phyloP scores from a whole-genome alignment of 345 rosid genomes.

The Fremontodendron californicum region DNA sequence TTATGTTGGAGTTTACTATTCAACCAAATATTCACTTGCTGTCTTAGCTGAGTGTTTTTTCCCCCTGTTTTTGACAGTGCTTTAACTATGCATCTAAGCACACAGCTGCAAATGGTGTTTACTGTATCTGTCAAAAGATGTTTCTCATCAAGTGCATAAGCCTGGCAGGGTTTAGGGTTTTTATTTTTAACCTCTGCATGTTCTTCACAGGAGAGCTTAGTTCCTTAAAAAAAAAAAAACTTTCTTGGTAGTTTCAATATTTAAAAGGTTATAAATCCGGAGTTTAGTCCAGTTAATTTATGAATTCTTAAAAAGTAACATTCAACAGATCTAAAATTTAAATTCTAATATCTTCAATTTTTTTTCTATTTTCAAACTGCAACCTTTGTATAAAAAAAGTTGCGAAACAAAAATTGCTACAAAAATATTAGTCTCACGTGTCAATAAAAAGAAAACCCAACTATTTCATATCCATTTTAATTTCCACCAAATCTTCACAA shows the following conservation, averaged over 20 bases:
- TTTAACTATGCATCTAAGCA: neutral
- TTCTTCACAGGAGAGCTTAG: neutral
- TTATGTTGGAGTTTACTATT: neutral
- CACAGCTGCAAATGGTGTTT: no score
- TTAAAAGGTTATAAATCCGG: no score
- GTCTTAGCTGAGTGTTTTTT: neutral
- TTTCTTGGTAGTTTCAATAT: neutral
- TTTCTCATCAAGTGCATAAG: neutral
- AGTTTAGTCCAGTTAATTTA: no score
- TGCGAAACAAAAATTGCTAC: neutral
- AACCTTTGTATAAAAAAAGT: no score
- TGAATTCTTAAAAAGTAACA: no score
- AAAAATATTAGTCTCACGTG: neutral
- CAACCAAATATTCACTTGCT: neutral
- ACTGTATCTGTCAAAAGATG: neutral
- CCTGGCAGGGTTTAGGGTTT: neutral
- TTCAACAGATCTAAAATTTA: no score
- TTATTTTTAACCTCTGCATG: neutral
- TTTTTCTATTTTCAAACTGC: no score
- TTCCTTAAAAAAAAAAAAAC: neutral
- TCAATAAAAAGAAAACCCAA: neutral
- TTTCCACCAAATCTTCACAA: no score
- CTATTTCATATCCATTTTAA: no score
- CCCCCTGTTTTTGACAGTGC: neutral
- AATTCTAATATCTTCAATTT: no score